Evolutionary conservation across 495 filamentous ascomycete genomes (phyloP).

Genomic region (Trichoderma orchidacearum): DNA sequence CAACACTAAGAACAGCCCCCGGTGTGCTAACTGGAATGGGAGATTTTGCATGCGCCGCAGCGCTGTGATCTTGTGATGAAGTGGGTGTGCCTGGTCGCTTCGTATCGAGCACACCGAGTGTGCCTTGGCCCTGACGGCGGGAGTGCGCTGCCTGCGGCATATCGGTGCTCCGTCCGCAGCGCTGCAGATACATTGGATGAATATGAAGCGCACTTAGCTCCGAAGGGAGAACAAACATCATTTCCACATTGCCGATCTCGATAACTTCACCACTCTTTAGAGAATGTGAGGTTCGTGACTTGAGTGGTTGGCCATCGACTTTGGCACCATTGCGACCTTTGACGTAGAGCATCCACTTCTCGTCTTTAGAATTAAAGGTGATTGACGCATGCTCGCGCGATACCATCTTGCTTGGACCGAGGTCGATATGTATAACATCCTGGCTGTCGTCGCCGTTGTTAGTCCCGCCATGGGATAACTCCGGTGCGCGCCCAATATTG

Average conservation of each 20-base stretch:
- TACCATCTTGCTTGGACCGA: conserved; percentile 85
- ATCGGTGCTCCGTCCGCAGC: conserved; percentile 28
- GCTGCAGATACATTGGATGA: conserved; percentile 33
- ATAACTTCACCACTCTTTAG: conserved; percentile 78
- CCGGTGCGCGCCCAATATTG: conserved; percentile 72
- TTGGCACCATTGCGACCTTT: conserved; percentile 85
- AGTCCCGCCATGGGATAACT: conserved; percentile 24
- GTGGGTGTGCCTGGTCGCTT: conserved; percentile 56
- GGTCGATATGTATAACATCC: conserved; percentile 65
- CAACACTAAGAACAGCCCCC: conserved; percentile 28
- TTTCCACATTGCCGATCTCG: conserved; percentile 81
- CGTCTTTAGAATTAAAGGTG: conserved; percentile 55
- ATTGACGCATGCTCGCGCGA: conserved; percentile 82
- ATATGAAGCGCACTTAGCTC: conserved; percentile 45
- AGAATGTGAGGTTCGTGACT: conserved; percentile 45
- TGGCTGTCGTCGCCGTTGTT: conserved; percentile 15
- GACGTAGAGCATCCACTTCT: conserved; percentile 67
- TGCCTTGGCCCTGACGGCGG: conserved; percentile 26
- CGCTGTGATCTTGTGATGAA: conserved; percentile 23
- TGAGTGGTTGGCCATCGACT: conserved; percentile 56
- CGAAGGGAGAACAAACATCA: conserved; percentile 90
- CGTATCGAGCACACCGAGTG: conserved; percentile 56
- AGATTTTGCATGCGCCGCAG: conserved; percentile 22
- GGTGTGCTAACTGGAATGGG: conserved; percentile 17
- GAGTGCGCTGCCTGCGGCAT: conserved; percentile 10